Conservation (phyloP, 2,329 filamentous ascomycete genomes). For the Cyclaneusma minus region DNA sequence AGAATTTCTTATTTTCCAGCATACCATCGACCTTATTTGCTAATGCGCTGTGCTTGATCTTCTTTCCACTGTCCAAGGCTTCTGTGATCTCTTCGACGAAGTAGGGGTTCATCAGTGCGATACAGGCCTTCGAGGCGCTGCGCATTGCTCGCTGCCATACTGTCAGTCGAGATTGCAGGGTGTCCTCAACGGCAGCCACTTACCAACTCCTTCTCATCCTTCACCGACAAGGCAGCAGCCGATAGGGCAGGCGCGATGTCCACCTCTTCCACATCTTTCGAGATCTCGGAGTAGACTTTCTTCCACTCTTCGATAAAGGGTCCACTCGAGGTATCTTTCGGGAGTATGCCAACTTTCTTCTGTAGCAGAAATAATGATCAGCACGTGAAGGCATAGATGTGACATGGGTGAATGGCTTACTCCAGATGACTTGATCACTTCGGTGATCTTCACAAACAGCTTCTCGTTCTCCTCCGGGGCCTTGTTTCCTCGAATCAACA, state of each 20-base stretch:
- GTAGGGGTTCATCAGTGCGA: constrained; percentile 87
- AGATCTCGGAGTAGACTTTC: constrained; percentile 58
- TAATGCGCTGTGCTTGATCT: constrained; percentile 77
- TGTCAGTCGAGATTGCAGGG: constrained; percentile 6
- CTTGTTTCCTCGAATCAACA: constrained; percentile 82
- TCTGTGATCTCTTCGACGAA: constrained; percentile 98
- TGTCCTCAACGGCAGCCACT: constrained; percentile 11
- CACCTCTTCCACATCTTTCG: constrained; percentile 76
- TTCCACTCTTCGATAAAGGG: constrained; percentile 97
- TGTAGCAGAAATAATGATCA: constrained; percentile 19
- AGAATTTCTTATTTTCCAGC: constrained; percentile 87
- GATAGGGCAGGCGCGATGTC: constrained; percentile 77
- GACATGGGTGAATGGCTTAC: constrained; percentile 33
- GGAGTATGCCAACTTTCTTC: constrained; percentile 80
- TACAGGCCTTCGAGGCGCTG: constrained; percentile 85
- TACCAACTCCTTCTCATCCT: constrained; percentile 83
- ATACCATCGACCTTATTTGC: constrained; percentile 82
- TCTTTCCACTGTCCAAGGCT: constrained; percentile 91
- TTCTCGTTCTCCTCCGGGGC: constrained; percentile 85
- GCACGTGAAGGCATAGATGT: neutral
- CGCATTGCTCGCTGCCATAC: constrained; percentile 66
- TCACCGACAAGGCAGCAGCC: constrained; percentile 70
- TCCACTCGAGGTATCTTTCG: constrained; percentile 71
- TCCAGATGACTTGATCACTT: constrained; percentile 75
- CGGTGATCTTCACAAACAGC: constrained; percentile 69